Evolutionary conservation across 2,329 filamentous ascomycete species (phyloP), one percentile per base, ranked within the genome.

Genomic region (Xylariaceae sp.): DNA sequence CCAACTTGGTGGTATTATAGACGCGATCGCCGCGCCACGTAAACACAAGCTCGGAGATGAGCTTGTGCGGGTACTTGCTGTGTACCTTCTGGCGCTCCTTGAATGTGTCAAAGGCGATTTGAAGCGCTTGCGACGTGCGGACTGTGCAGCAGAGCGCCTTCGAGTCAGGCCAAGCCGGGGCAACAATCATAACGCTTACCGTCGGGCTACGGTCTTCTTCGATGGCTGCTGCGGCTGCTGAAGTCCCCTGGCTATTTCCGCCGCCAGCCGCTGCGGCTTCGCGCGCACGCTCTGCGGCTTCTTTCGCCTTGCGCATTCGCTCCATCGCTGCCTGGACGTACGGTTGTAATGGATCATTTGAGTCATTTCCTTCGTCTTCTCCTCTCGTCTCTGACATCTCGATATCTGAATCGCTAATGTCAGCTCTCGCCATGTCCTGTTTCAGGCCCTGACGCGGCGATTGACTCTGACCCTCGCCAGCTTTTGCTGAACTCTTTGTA

Each of bases 1-100:
- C 79, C 60, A 90, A 87, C 1, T 88, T 92, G 4, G 89, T 90
- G n/a, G 83, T 82, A 64, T 89, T 84, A 70, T 88, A 96, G 2
- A 96, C 74, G 60, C 84, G 83, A 59, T 83, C 84, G 30, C 84
- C 82, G 63, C 86, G 87, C 87, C 90, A 96, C 0, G 90, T 94
- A 57, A 97, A 80, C 67, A 94, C 88, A 15, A 95, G 76, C 0
- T 78, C 76, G 3, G 80, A 75, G 1, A 79, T 73, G 23, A 80
- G 71, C 30, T 64, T 48, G 55, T 60, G 62, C 7, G 59, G 60
- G 45, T 62, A 62, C 8, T 72, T 54, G 1, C 72, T 70, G 2
- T 76, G 73, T 1, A 76, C 73, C 51, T 85, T 80, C 69, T 92
- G 87, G 56, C 80, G 79, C 10, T 77, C 74, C 66, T 88, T 84